Conservation (phyloP, 169 alveolate species). For the Cryptosporidium bovis region DNA sequence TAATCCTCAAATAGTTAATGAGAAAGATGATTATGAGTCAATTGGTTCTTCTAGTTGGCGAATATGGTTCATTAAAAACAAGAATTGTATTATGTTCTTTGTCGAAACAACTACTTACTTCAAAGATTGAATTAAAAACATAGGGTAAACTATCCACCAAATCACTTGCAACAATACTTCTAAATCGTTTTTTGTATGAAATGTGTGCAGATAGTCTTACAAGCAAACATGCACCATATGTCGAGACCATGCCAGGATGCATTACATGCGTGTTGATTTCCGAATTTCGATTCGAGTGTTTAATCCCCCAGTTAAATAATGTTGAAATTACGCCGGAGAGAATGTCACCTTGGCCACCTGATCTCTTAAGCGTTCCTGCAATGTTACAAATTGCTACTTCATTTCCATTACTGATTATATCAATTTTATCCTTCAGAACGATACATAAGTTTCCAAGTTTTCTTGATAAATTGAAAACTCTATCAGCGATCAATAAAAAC, state of each 20-base stretch:
- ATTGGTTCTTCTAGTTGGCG: not conserved
- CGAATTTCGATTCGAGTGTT: not conserved
- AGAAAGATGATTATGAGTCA: not conserved
- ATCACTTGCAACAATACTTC: conserved; percentile 79
- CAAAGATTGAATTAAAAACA: conserved; percentile 71
- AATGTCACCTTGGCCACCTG: conserved; percentile 90
- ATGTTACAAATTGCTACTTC: conserved; percentile 80
- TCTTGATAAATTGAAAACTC: conserved; percentile 33
- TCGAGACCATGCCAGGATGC: conserved; percentile 67
- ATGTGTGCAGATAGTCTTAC: conserved; percentile 75
- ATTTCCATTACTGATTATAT: conserved; percentile 88
- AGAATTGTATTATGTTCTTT: conserved; percentile 9
- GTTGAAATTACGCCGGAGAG: conserved; percentile 82
- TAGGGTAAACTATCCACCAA: conserved; percentile 75
- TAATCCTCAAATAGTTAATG: not conserved
- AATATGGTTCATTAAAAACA: conserved; percentile 44
- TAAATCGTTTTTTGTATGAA: conserved; percentile 66
- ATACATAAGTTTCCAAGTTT: conserved; percentile 55
- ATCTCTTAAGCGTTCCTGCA: conserved; percentile 85
- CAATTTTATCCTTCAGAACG: conserved; percentile 84
- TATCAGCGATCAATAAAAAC: conserved; percentile 3
- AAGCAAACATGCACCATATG: conserved; percentile 75
- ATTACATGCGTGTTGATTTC: conserved; percentile 6
- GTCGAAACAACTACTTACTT: not conserved
- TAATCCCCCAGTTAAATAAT: conserved; percentile 76